A percentile compares a stretch with the other conserved stretches of the same genome.
phyloP scores from a whole-genome alignment of 805 yeast genomes.

The Metschnikowia lachancei region DNA sequence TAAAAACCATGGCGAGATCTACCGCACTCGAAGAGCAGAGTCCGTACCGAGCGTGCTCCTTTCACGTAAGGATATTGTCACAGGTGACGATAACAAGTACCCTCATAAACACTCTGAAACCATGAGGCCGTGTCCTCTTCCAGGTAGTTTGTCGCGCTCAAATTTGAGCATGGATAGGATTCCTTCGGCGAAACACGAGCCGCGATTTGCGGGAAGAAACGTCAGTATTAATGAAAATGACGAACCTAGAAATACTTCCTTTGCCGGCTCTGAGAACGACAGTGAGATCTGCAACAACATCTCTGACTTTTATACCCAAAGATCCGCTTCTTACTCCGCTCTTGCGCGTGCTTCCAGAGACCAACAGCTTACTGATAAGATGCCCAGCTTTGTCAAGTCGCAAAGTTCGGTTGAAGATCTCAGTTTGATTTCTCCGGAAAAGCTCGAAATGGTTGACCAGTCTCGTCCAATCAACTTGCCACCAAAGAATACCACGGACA shows the following conservation, averaged over 20 bases:
- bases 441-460: constrained; percentile 51
- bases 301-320: constrained; percentile 34
- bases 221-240: constrained; percentile 14
- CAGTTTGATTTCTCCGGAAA: constrained; percentile 56
- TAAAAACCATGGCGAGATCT: constrained; percentile 34
- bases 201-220: constrained; percentile 1
- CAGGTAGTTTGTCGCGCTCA: constrained; percentile 20
- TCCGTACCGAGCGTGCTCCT: constrained; percentile 20
- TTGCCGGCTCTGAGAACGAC: constrained; percentile 26
- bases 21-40: constrained; percentile 18
- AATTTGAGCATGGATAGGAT: constrained; percentile 8
- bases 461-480: constrained; percentile 74
- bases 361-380: constrained; percentile 32
- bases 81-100: constrained; percentile 26
- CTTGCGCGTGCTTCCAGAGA: constrained; percentile 33
- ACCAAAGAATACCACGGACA: constrained; percentile 56
- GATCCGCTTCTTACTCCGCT: constrained; percentile 35
- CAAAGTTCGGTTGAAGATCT: constrained; percentile 31
- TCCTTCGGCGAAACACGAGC: constrained; percentile 7
- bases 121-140: constrained; percentile 20
- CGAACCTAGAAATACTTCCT: constrained; percentile 11
- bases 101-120: constrained; percentile 16
- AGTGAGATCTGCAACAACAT: constrained; percentile 36
- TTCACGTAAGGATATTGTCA: constrained; percentile 28
- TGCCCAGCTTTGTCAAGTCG: constrained; percentile 39